Evolutionary conservation across 371 early-diverging fungal genomes (phyloP).

Genomic region (Mucor velutinosus): DNA sequence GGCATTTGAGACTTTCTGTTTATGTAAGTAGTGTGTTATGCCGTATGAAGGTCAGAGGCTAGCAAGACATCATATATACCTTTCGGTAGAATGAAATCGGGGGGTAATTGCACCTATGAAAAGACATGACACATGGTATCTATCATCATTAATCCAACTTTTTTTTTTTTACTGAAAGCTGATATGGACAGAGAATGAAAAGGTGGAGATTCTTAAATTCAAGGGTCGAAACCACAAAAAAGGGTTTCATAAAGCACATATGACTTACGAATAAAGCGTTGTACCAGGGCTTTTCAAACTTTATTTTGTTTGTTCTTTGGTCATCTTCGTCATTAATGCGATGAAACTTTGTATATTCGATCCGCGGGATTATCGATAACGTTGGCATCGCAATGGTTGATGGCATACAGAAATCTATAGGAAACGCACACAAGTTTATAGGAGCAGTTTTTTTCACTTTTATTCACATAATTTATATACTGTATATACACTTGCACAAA

Average conservation of each 20-base stretch:
- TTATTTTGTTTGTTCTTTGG: background rate
- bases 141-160: too few relatives aligned
- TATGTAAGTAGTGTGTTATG: background rate
- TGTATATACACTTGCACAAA: too few relatives aligned
- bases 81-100: background rate
- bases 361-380: too few relatives aligned
- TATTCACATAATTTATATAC: too few relatives aligned
- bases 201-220: background rate
- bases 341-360: too few relatives aligned
- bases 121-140: background rate
- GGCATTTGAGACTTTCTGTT: background rate
- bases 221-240: background rate
- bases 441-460: too few relatives aligned
- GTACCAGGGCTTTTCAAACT: background rate
- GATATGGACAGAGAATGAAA: background rate
- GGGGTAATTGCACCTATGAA: too few relatives aligned
- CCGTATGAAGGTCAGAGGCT: background rate
- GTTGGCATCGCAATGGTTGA: too few relatives aligned
- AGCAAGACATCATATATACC: background rate
- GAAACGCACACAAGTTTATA: too few relatives aligned
- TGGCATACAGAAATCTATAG: too few relatives aligned
- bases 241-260: background rate
- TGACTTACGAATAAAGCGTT: background rate
- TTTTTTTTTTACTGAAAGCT: too few relatives aligned
- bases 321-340: too few relatives aligned